Evolutionary conservation across 176 grass and related monocot species (phyloP), one percentile per base, ranked within the genome.

Genomic region (Chloris gayana): DNA sequence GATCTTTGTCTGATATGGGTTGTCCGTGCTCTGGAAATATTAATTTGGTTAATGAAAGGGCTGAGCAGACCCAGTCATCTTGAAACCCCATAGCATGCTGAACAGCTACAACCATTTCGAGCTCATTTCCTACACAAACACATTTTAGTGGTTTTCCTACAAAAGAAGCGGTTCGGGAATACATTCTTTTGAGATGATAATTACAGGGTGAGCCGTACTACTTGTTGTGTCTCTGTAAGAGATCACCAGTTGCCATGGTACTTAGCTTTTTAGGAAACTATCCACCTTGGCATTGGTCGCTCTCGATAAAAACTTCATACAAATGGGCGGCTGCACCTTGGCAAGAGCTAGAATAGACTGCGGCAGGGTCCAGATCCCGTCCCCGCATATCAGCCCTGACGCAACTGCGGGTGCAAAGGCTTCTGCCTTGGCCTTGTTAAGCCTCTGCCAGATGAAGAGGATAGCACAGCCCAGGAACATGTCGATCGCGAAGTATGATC

Each of bases 341-440:
- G 87, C 89, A 44, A 98, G 80, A 1, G 95, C 89, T 11, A 98
- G 85, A 67, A 98, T 58, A 11, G 89, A 92, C 87, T 92, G 92
- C 26, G 95, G 95, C 57, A 98, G 70, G 74, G 91, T 92, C 95
- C 95, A 98, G 39, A 94, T 85, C n/a, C 95, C 95, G 32, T 98
- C 95, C 1, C 95, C 95, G 29, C 95, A 98, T 14, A 98, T 98
- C 80, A 98, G 69, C 22, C 95, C 95, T 54, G 95, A 98, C 8
- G 95, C 95, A 2, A 98, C 95, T 0, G 95, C 95, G 15, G 95
- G 89, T 17, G 82, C 91, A 46, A 92, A 98, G 14, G 85, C 85
- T 33, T 92, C 83, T 7, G 95, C 92, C 30, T 91, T 94, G 0
- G 69, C 80, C 77, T 90, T 94, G 74, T 98, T 85, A 47, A 92